These are phyloP conservation scores for Stenogyne calaminthoides DNA, from an alignment of 305 asterid genomes.

Conservation along the genomic window DNA sequence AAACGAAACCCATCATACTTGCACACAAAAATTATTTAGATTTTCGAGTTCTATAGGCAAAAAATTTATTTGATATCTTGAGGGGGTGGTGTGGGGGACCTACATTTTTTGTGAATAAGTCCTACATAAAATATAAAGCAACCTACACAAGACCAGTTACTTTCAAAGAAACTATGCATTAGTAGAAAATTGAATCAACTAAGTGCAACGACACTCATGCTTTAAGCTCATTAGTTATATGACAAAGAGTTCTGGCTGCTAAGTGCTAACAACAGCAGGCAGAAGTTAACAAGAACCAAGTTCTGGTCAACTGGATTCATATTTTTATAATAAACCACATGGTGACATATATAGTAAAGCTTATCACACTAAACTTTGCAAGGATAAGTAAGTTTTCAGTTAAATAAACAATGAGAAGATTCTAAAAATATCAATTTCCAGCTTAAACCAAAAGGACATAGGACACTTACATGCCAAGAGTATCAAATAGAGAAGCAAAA, in stretches of 20 bases:
- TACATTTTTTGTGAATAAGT: not conserved
- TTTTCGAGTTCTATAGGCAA: conserved; percentile 9
- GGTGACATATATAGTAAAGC: not conserved
- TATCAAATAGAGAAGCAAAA: conserved; percentile 52
- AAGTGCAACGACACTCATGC: not conserved
- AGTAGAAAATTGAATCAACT: conserved; percentile 6
- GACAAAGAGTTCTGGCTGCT: conserved; percentile 12
- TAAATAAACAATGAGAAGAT: conserved; percentile 26
- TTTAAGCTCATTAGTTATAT: conserved; percentile 16
- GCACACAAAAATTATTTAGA: not conserved
- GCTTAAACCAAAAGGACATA: conserved; percentile 22
- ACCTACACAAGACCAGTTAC: conserved; percentile 16
- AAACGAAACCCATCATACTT: not conserved
- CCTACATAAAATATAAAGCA: not conserved
- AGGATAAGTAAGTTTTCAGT: conserved; percentile 2
- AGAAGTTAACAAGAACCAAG: too few species aligned
- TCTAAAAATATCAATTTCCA: conserved; percentile 6
- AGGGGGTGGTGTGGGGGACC: not conserved
- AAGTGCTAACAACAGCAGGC: not conserved
- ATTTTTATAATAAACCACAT: conserved; percentile 12
- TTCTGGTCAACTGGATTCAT: conserved; percentile 3
- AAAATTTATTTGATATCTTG: conserved; percentile 2
- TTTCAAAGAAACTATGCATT: conserved; percentile 17
- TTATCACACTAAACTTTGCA: not conserved
- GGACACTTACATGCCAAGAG: conserved; percentile 53